phyloP scores from a whole-genome alignment of 768 basidiomycete species.

The Boletus reticuloceps region DNA sequence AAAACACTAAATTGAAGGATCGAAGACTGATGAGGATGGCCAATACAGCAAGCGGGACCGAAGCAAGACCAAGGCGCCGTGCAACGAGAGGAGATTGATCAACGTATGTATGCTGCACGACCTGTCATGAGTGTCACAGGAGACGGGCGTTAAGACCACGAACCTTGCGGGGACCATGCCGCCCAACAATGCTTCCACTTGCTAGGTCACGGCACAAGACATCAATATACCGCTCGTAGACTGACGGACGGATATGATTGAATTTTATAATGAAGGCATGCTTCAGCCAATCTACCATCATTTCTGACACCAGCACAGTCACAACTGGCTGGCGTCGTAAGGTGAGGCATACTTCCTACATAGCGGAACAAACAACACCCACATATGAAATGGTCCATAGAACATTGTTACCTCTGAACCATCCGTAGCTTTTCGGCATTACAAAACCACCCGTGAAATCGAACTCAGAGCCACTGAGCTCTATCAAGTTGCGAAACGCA shows the following conservation, averaged over 20 bases:
- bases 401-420: constrained; percentile 76
- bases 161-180: constrained; percentile 71
- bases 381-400: constrained; percentile 91
- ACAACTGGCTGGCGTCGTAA: constrained; percentile 69
- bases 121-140: constrained; percentile 1
- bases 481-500: constrained; percentile 92
- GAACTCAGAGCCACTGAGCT: constrained; percentile 88
- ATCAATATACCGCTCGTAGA: constrained; percentile 94
- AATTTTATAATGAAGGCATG: constrained; percentile 99
- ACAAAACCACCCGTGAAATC: constrained; percentile 68
- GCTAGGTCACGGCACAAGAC: constrained; percentile 93
- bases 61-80: constrained; percentile 89
- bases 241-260: constrained; percentile 94
- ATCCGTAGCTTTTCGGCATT: constrained; percentile 81
- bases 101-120: constrained; percentile 74
- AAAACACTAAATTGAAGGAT: constrained; percentile 59
- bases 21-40: constrained; percentile 75
- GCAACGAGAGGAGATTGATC: constrained; percentile 96
- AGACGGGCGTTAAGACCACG: not conserved
- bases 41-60: constrained; percentile 86
- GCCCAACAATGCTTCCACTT: constrained; percentile 68
- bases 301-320: constrained; percentile 88
- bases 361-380: constrained; percentile 30
- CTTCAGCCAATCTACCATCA: constrained; percentile 97
- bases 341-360: not conserved